Conservation (phyloP, 257 asterid genomes). For the Solanum medicagineum region DNA sequence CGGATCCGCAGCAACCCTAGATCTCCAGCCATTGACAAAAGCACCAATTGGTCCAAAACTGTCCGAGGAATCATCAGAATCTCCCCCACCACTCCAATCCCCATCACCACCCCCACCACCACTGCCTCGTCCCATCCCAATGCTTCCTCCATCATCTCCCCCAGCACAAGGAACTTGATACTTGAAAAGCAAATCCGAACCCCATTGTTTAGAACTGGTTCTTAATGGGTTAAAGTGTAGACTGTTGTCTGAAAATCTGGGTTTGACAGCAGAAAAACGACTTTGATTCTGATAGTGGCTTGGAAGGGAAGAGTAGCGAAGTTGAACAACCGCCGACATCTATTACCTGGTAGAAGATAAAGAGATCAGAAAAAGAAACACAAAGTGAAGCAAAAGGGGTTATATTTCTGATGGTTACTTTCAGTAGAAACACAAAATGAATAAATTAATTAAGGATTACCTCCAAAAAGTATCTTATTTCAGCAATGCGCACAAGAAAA, state of each 20-base stretch:
- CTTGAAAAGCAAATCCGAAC: background rate
- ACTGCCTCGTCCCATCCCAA: background rate
- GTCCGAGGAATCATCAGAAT: conserved; percentile 27
- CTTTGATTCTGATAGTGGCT: background rate
- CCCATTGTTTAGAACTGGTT: background rate
- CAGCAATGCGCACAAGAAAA: background rate
- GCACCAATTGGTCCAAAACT: conserved; percentile 75
- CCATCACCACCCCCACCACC: conserved; percentile 26
- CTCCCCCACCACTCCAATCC: conserved; percentile 32
- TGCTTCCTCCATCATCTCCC: conserved; percentile 1
- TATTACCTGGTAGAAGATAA: background rate
- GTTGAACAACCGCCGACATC: conserved; percentile 21
- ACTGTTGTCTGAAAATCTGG: background rate
- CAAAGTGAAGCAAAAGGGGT: background rate
- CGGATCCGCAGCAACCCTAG: conserved; percentile 84
- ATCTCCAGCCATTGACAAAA: conserved; percentile 72
- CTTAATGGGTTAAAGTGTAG: background rate
- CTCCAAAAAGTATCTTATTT: background rate
- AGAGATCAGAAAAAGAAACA: background rate
- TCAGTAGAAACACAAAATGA: background rate
- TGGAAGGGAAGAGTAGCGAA: conserved; percentile 16
- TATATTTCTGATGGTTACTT: background rate
- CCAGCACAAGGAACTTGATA: conserved; percentile 7
- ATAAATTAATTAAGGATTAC: background rate
- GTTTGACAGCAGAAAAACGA: background rate